A percentile compares a stretch with the other conserved stretches of the same genome.
Conservation (phyloP, 148 eudicot species). For the Cornus kousa region DNA sequence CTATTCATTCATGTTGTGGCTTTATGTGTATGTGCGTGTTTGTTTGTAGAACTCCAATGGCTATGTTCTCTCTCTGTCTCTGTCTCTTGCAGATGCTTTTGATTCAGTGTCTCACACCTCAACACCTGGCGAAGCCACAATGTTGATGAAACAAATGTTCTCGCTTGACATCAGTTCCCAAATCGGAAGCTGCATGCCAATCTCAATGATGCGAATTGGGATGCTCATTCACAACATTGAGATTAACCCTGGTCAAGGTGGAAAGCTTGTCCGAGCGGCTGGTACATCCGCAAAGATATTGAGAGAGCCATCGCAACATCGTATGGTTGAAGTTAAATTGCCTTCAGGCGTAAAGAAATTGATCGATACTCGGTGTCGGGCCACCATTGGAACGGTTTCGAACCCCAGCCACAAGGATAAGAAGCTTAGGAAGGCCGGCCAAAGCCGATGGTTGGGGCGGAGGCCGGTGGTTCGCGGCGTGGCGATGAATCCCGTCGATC, state of each 20-base stretch:
- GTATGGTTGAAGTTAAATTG: slow-evolving; percentile 51
- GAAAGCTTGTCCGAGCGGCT: slow-evolving; percentile 75
- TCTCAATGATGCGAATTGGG: slow-evolving; percentile 77
- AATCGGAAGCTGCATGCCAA: slow-evolving; percentile 72
- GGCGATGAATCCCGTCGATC: slow-evolving; percentile 93
- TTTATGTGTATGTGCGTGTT: neutral
- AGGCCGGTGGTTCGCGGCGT: slow-evolving; percentile 84
- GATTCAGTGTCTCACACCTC: slow-evolving; percentile 4
- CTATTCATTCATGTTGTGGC: neutral
- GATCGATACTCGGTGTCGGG: slow-evolving; percentile 63
- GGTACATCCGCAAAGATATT: slow-evolving; percentile 81
- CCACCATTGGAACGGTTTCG: slow-evolving; percentile 66
- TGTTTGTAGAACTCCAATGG: neutral
- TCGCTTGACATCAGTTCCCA: slow-evolving; percentile 71
- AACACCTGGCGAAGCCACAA: slow-evolving; percentile 13
- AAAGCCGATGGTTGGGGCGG: slow-evolving; percentile 72
- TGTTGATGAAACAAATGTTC: slow-evolving; percentile 41
- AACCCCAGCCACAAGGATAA: slow-evolving; percentile 54
- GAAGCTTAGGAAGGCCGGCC: slow-evolving; percentile 77
- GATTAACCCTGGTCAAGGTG: slow-evolving; percentile 78
- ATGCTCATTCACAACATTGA: slow-evolving; percentile 82
- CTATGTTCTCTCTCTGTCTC: neutral
- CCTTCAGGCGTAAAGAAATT: slow-evolving; percentile 70
- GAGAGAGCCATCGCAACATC: slow-evolving; percentile 50
- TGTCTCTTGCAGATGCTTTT: slow-evolving; percentile 10